phyloP scores from a whole-genome alignment of 495 filamentous ascomycete genomes.

The Penicillium fimorum region DNA sequence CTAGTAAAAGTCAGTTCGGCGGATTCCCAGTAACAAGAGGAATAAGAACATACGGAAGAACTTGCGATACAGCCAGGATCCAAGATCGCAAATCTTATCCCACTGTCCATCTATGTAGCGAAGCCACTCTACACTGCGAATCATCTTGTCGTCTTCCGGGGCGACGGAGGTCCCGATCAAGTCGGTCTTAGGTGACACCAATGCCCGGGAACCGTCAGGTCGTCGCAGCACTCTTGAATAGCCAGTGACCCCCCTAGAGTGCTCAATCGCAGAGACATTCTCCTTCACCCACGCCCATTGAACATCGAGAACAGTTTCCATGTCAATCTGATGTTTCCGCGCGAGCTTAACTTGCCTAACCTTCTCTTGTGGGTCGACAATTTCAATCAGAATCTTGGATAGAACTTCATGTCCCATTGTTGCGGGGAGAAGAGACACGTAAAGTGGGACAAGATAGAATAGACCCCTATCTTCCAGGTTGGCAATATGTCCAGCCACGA shows the following conservation, averaged over 20 bases:
- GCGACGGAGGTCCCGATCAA: conserved; percentile 64
- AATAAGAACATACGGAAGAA: conserved; percentile 37
- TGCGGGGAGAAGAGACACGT: conserved; percentile 71
- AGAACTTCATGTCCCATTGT: conserved; percentile 44
- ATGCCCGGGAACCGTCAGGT: conserved; percentile 32
- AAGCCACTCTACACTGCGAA: conserved; percentile 84
- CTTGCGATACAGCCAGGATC: conserved; percentile 65
- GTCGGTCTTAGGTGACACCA: conserved; percentile 53
- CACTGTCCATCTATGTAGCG: conserved; percentile 68
- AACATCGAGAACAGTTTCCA: conserved; percentile 49
- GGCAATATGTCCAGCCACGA: conserved; percentile 74
- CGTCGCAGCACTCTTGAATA: conserved; percentile 36
- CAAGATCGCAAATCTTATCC: conserved; percentile 64
- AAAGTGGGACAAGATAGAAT: conserved; percentile 76
- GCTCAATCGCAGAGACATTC: conserved; percentile 34
- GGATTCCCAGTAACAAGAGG: not conserved
- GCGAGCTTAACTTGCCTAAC: conserved; percentile 51
- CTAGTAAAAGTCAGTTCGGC: conserved; percentile 14
- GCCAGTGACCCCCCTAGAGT: conserved; percentile 27
- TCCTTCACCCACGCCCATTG: conserved; percentile 54
- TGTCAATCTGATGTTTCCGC: conserved; percentile 51
- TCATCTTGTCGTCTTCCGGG: conserved; percentile 64
- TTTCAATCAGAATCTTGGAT: conserved; percentile 57
- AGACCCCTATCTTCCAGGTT: conserved; percentile 67
- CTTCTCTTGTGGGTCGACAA: conserved; percentile 57